A percentile compares a stretch with the other conserved stretches of the same genome.
phyloP scores from a whole-genome alignment of 1,139 yeast genomes.

The Suhomyces bokatorum region DNA sequence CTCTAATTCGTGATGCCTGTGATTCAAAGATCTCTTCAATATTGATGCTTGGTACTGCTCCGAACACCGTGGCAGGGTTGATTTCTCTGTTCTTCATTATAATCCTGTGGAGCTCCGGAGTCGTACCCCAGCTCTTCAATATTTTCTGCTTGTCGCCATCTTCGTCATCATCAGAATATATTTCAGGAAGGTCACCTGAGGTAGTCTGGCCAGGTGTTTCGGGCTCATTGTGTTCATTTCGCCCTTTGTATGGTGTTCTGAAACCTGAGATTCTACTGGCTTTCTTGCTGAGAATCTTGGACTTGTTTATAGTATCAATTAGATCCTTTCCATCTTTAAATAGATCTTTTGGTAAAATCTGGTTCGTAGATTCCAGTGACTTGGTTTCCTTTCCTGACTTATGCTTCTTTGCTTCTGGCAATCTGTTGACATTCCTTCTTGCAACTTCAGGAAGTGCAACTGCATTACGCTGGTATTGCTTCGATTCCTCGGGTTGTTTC shows the following conservation, averaged over 20 bases:
- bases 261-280: slow-evolving; percentile 10
- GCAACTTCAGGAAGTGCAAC: slow-evolving; percentile 41
- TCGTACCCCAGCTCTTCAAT: slow-evolving; percentile 70
- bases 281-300: slow-evolving; percentile 9
- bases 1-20: slow-evolving; percentile 48
- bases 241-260: slow-evolving; percentile 4
- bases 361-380: slow-evolving; percentile 9
- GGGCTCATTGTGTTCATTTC: not conserved
- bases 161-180: slow-evolving; percentile 56
- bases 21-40: slow-evolving; percentile 68
- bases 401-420: slow-evolving; percentile 5
- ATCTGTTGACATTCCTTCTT: slow-evolving; percentile 23
- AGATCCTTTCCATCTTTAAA: slow-evolving; percentile 3
- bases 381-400: slow-evolving; percentile 9
- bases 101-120: slow-evolving; percentile 57
- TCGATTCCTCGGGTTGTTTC: not conserved
- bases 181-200: slow-evolving; percentile 40
- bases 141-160: slow-evolving; percentile 41
- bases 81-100: slow-evolving; percentile 58
- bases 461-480: slow-evolving; percentile 26
- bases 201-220: slow-evolving; percentile 2
- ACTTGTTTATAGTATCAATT: slow-evolving; percentile 5
- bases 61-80: slow-evolving; percentile 76
- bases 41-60: slow-evolving; percentile 68
- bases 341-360: slow-evolving; percentile 6